phyloP scores from a whole-genome alignment of 2,329 filamentous ascomycete species.

The Pseudocercospora vitis region DNA sequence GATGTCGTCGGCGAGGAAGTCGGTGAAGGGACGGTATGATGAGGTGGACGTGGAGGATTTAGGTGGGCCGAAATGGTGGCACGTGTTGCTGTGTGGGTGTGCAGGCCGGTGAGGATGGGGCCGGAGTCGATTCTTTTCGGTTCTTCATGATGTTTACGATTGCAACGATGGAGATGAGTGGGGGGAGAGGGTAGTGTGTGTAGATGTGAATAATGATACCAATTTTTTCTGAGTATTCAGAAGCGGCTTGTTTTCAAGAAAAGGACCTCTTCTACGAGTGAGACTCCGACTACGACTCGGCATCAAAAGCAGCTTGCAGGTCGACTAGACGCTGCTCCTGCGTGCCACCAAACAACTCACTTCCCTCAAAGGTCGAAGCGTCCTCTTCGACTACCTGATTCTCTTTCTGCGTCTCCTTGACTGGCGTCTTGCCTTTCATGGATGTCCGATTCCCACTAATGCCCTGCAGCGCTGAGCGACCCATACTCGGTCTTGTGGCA shows the following conservation, averaged over 20 bases:
- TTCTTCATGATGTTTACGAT: no score
- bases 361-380: conserved; percentile 41
- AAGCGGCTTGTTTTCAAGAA: no score
- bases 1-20: conserved; percentile 1
- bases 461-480: conserved; percentile 26
- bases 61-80: conserved; percentile 6
- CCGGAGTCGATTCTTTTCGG: no score
- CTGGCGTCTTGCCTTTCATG: conserved; percentile 29
- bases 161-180: no score
- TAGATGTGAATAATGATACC: no score
- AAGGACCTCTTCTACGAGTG: no score
- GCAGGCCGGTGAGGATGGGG: conserved; percentile 18
- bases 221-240: no score
- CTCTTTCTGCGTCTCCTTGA: conserved; percentile 17
- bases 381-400: conserved; percentile 27
- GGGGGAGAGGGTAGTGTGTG: no score
- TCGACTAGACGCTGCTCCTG: conserved; percentile 24
- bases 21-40: neutral
- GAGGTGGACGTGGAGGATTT: neutral
- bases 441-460: conserved; percentile 33
- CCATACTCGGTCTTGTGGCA: conserved; percentile 24
- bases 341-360: conserved; percentile 43
- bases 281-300: neutral
- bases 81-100: conserved; percentile 21
- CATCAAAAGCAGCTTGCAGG: conserved; percentile 15